Evolutionary conservation across 768 basidiomycete genomes (phyloP), one percentile per base, ranked within the genome.

Genomic region (Udeniomyces megalosporus): DNA sequence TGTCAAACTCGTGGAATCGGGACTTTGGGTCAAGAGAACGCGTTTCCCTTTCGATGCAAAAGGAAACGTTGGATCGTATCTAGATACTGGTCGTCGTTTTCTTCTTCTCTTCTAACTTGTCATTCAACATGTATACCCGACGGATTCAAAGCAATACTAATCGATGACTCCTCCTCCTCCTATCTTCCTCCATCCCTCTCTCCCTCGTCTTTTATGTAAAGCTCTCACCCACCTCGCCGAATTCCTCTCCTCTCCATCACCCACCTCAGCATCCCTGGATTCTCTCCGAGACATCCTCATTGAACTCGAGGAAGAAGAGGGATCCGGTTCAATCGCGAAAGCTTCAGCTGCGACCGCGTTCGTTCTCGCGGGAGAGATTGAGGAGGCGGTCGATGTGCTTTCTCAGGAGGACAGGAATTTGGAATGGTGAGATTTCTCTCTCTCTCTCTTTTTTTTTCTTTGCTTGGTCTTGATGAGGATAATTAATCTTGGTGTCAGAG

Each of bases 331-430:
- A 62, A 88, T 87, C 66, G 87, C 82, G 70, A 80, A 81, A 22
- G 71, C 82, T 48, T 88, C 88, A 22, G 87, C 88, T 32, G 89
- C 84, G n/a, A 88, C 84, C 14, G 87, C 88, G 0, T 93, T 93
- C 72, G 80, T 83, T 17, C 76, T 81, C 35, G 86, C 86, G 17
- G 85, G 84, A 2, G 91, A 95, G 74, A 74, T 86, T 12, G 91
- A 95, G 73, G 91, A 96, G 74, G 91, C 90, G 1, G 75, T 95
- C 28, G 91, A 93, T 73, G 91, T 87, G 0, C 77, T 96, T 34
- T 83, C 83, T 8, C 80, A 75, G 11, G 79, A 80, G 47, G 81
- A 81, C 34, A 80, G 84, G 66, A 86, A 88, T 68, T 79, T 90
- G 42, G 91, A 96, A 77, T 86, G 87, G 90, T 92, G 73, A 68